Percentiles rank a stretch among this genome's conserved stretches.
phyloP scores from a whole-genome alignment of 441 rosid species.

The Capsella rubella region DNA sequence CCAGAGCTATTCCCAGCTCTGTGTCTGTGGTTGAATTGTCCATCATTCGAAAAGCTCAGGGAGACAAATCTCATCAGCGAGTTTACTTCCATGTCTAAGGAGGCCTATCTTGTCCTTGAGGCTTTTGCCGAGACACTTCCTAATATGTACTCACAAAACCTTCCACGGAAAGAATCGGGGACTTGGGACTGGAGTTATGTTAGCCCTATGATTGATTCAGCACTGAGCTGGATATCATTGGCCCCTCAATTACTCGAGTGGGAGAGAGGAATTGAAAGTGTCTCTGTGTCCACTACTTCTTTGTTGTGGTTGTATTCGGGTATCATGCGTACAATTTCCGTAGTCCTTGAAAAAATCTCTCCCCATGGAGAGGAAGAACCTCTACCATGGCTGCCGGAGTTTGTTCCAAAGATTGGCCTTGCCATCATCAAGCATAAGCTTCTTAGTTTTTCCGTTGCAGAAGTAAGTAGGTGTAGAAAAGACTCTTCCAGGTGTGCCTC shows the following conservation, averaged over 20 bases:
- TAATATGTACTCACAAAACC: slow-evolving; percentile 54
- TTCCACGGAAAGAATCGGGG: slow-evolving; percentile 45
- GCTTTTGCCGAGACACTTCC: slow-evolving; percentile 84
- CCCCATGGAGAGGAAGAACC: slow-evolving; percentile 43
- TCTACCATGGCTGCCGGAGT: slow-evolving; percentile 84
- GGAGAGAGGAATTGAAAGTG: slow-evolving; percentile 44
- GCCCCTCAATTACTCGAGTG: slow-evolving; percentile 53
- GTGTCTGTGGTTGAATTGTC: slow-evolving; percentile 88
- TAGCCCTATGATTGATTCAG: slow-evolving; percentile 78
- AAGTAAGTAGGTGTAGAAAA: slow-evolving; percentile 42
- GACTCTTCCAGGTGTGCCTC: slow-evolving; percentile 51
- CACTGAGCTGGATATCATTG: slow-evolving; percentile 68
- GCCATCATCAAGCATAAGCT: slow-evolving; percentile 66
- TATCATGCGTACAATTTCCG: slow-evolving; percentile 67
- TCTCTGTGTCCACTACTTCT: slow-evolving; percentile 48
- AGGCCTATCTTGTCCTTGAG: slow-evolving; percentile 76
- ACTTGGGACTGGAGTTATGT: slow-evolving; percentile 89
- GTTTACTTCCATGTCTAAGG: slow-evolving; percentile 71
- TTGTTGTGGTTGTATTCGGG: slow-evolving; percentile 77
- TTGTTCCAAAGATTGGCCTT: slow-evolving; percentile 87
- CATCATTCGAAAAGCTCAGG: slow-evolving; percentile 65
- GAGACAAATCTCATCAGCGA: slow-evolving; percentile 62
- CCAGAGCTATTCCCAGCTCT: slow-evolving; percentile 79
- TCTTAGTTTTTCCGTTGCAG: slow-evolving; percentile 51
- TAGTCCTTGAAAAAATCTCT: slow-evolving; percentile 71